phyloP scores from a whole-genome alignment of 192 early-diverging fungal genomes.

The Pilaira anomala region DNA sequence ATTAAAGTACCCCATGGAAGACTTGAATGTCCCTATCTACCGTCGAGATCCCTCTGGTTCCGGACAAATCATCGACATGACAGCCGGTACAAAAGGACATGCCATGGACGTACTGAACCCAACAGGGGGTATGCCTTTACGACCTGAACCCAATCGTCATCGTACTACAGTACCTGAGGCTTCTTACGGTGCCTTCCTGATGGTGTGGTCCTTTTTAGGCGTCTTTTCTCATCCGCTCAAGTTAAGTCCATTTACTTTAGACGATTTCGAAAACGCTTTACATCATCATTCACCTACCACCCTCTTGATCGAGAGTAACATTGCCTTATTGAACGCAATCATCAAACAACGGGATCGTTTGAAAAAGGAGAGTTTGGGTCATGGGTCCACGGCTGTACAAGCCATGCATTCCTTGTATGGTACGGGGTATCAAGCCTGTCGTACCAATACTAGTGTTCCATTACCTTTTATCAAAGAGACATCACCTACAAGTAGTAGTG shows the following conservation, averaged over 20 bases:
- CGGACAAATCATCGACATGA: slow-evolving; percentile 10
- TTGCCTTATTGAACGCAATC: slow-evolving; percentile 46
- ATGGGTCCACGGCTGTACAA: not conserved
- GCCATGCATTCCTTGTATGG: slow-evolving; percentile 4
- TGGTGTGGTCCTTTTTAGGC: slow-evolving; percentile 68
- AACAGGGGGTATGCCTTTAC: slow-evolving; percentile 24
- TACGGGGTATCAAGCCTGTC: slow-evolving; percentile 8
- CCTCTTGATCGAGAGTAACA: slow-evolving; percentile 48
- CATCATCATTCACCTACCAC: slow-evolving; percentile 38
- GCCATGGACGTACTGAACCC: slow-evolving; percentile 5
- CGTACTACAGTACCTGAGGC: slow-evolving; percentile 44
- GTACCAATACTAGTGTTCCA: not conserved
- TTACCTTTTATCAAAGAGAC: not conserved
- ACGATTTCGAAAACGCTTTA: slow-evolving; percentile 71
- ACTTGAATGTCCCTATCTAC: slow-evolving; percentile 62
- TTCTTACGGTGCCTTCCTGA: slow-evolving; percentile 47
- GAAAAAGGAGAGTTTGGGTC: slow-evolving; percentile 16
- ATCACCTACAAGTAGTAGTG: not conserved
- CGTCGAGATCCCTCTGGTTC: slow-evolving; percentile 10
- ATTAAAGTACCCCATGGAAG: slow-evolving; percentile 80
- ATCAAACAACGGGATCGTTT: slow-evolving; percentile 33
- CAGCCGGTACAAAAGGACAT: not conserved
- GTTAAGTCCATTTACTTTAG: slow-evolving; percentile 69
- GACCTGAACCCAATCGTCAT: slow-evolving; percentile 43
- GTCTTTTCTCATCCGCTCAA: slow-evolving; percentile 64